Evolutionary conservation across 441 rosid species (phyloP).

Genomic region (Populus trichocarpa): DNA sequence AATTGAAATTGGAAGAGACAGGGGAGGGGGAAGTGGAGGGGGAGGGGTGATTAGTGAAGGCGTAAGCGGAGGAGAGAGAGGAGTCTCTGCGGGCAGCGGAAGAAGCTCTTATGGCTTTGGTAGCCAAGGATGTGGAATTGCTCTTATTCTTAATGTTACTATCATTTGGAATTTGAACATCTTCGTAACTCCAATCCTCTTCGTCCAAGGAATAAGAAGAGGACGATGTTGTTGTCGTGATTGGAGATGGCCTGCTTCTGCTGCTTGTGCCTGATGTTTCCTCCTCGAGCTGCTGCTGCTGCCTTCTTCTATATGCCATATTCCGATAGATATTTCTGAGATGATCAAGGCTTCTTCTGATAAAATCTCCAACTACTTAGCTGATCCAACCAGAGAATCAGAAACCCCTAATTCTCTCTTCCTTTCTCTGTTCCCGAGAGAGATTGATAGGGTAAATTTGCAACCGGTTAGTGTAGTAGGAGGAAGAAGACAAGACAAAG

Average conservation of each 20-base stretch:
- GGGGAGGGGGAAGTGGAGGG: slow-evolving; percentile 17
- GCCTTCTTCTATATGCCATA: slow-evolving; percentile 42
- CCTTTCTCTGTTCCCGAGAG: not conserved
- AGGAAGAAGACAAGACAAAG: not conserved
- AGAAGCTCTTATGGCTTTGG: slow-evolving; percentile 80
- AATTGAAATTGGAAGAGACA: slow-evolving; percentile 22
- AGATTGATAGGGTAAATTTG: no score
- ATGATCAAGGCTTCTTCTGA: not conserved
- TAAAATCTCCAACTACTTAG: not conserved
- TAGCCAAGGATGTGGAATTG: slow-evolving; percentile 50
- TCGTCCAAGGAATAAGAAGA: not conserved
- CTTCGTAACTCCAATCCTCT: slow-evolving; percentile 3
- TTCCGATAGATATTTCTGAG: not conserved
- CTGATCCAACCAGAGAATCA: not conserved
- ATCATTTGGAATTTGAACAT: not conserved
- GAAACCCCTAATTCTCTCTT: not conserved
- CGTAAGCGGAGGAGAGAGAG: slow-evolving; percentile 83
- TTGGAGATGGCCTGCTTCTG: not conserved
- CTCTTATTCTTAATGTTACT: slow-evolving; percentile 13
- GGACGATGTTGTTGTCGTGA: not conserved
- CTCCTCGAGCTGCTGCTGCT: slow-evolving; percentile 18
- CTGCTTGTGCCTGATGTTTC: not conserved
- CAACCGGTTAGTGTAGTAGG: no score
- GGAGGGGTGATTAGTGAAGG: slow-evolving; percentile 22
- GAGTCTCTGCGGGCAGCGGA: slow-evolving; percentile 72